A percentile compares a stretch with the other conserved stretches of the same genome.
phyloP scores from a whole-genome alignment of 352 stramenopile species.

The Phytophthora pistaciae region DNA sequence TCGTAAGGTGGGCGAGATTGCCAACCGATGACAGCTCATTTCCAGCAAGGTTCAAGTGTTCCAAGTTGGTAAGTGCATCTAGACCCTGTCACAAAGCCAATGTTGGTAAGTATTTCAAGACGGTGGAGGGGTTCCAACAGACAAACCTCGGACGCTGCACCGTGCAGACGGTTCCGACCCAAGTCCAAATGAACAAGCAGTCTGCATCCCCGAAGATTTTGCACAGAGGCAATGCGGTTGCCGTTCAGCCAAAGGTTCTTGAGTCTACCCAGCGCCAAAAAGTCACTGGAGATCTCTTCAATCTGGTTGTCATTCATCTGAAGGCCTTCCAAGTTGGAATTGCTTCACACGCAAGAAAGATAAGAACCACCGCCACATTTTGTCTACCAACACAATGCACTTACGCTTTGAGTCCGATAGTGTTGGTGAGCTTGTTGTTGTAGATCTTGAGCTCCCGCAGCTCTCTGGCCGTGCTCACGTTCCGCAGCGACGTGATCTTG shows the following conservation, averaged over 20 bases:
- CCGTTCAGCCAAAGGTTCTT: constrained; percentile 80
- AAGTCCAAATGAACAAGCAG: constrained; percentile 76
- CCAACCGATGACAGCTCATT: constrained; percentile 67
- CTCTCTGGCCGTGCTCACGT: constrained; percentile 69
- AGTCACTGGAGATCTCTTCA: constrained; percentile 61
- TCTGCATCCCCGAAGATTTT: constrained; percentile 60
- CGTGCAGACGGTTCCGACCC: constrained; percentile 63
- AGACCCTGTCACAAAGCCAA: constrained; percentile 46
- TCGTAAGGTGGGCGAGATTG: constrained; percentile 67
- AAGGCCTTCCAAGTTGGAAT: constrained; percentile 69
- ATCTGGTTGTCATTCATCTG: constrained; percentile 83
- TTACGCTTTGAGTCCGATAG: constrained; percentile 60
- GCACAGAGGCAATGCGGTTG: constrained; percentile 61
- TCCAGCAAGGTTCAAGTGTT: constrained; percentile 72
- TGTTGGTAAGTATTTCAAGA: neutral
- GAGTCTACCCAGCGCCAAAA: constrained; percentile 69
- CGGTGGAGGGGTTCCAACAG: neutral
- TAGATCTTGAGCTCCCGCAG: constrained; percentile 83
- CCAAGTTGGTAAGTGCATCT: constrained; percentile 57
- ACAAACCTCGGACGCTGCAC: constrained; percentile 52
- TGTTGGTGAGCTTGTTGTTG: constrained; percentile 78
- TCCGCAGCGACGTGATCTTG: constrained; percentile 57
- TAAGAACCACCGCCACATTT: neutral
- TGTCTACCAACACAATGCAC: neutral
- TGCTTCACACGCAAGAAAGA: constrained; percentile 38